Base-by-base conservation (phyloP, 805 yeast genomes). In the Cyberlindnera euphorbiiphila region DNA sequence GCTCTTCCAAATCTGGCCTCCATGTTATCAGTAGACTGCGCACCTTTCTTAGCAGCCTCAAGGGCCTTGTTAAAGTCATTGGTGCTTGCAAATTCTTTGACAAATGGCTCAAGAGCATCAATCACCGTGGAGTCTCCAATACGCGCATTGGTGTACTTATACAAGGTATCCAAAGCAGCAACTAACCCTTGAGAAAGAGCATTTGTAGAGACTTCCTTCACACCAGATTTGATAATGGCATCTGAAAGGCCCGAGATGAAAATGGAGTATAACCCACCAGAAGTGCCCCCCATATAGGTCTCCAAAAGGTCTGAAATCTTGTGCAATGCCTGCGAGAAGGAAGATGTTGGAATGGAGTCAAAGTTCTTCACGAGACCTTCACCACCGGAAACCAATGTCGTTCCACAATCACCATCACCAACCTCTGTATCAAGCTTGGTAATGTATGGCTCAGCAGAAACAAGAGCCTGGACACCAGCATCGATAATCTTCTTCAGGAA, bases 371-470 rank as follows among this genome's bases (percentile, higher is more conserved):
- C 60, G 29, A 89, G 73, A 1, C 85, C 88, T 38, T 79, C 71
- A 20, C 88, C 93, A 26, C 97, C 98, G 17, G 76, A 72, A 11
- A 79, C 85, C 43, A 89, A 65, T 1, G 97, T 89, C 52, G 86
- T 93, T 27, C 98, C 98, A 63, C 97, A 89, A 58, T 89, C 98
- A 51, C 98, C 98, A 59, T 89, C 98, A 41, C 98, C 98, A 1
- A 91, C 96, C 48, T 78, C 70, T 2, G 94, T 83, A 54, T 89
- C 98, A 49, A 84, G 79, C 38, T 76, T 72, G 1, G 97, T 89
- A 53, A 89, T 82, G 51, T 76, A 74, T 3, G 95, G 93, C 60
- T 89, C 97, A n/a, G 73, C 73, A 19, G 70, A 65, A 29, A 81
- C 64, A 6, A 80, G 62, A 7, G 60, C 57, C 36, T 74, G 64